Evolutionary conservation across 2,329 filamentous ascomycete species (phyloP), one percentile per base, ranked within the genome.

Genomic region (Pleurostoma richardsiae): DNA sequence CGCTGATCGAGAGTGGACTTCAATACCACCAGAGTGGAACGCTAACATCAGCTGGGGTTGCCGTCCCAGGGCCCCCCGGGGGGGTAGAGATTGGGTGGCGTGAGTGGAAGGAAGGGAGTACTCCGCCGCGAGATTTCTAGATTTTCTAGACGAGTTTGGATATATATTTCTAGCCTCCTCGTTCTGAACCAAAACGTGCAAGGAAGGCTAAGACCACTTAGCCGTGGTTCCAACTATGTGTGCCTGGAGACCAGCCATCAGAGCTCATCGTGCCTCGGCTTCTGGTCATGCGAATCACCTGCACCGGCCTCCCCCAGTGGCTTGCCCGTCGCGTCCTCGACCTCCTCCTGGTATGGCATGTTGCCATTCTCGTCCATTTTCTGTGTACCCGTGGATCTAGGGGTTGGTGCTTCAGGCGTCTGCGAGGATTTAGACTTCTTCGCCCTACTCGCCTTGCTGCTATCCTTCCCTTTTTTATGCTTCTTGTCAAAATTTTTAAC

Each of bases 241-340:
- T 19, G 19, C 19, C 19, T 19, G 19, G 19, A 19, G 19, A 19
- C 19, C 10, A 7, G 39, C 36, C 46, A 29, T 47, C 46, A 66
- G 50, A 66, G 51, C 56, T 65, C 63, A 47, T 67, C 62, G 49
- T 63, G 59, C 49, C 59, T 50, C 49, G 56, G 52, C 49, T 49
- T 47, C 43, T 53, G 40, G 27, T 52, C 42, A 38, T 51, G 47
- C 39, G 50, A 28, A 46, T 51, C 42, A 41, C 52, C 48, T 28
- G 50, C 45, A 30, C 52, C 52, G 40, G 62, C 56, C 50, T 68
- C 63, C 53, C 63, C 53, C 31, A 56, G 57, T 46, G 64, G 59
- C 56, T 69, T 61, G 58, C 73, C 72, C 55, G 83, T 75, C 56
- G 82, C 75, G 56, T 73, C 73, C 53, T 79, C 68, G 45, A 81